A percentile compares a stretch with the other conserved stretches of the same genome.
Evolutionary conservation across 2,329 filamentous ascomycete species (phyloP).

Genomic region (Colletotrichum graminicola): DNA sequence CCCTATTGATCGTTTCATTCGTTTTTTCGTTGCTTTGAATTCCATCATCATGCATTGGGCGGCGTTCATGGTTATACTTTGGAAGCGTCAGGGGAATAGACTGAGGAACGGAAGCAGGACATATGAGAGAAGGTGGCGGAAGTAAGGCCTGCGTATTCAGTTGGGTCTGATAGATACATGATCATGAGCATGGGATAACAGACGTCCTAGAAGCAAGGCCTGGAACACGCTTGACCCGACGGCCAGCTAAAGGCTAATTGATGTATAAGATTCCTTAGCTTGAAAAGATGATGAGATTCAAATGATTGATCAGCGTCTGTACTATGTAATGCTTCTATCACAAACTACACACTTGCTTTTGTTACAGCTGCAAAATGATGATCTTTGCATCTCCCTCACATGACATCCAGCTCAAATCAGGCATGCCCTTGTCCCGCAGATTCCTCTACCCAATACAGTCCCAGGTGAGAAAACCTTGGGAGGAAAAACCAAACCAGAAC

Average conservation of each 20-base stretch:
- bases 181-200: neutral
- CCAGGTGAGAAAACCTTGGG: neutral
- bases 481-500: neutral
- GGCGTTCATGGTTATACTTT: slow-evolving; percentile 21
- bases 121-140: neutral
- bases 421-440: neutral
- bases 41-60: slow-evolving; percentile 24
- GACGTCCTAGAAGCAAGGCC: neutral
- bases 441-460: no score
- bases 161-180: neutral
- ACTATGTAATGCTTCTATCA: neutral
- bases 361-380: neutral
- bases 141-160: neutral
- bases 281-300: neutral
- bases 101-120: neutral
- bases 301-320: neutral
- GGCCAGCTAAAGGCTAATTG: neutral
- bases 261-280: neutral
- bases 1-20: neutral
- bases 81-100: neutral
- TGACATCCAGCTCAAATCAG: neutral
- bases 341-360: neutral
- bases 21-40: slow-evolving; percentile 21
- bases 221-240: no score
- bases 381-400: neutral